Percentiles rank a stretch among this genome's conserved stretches.
Evolutionary conservation across 75 land plant genomes (phyloP).

Genomic region (Pinus taeda): DNA sequence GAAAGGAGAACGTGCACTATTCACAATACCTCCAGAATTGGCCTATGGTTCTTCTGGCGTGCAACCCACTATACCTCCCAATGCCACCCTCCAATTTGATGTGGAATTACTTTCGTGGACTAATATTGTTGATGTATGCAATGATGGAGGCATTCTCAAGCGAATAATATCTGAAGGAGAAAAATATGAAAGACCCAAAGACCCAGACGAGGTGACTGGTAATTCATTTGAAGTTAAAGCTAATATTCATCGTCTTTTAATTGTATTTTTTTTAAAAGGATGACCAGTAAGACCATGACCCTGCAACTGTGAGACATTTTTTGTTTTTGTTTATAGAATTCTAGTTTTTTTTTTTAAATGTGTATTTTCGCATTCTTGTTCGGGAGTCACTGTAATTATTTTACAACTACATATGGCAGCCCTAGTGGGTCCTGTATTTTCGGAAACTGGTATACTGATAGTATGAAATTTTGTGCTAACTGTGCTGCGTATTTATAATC

Average conservation of each 20-base stretch:
- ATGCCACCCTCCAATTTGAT: slow-evolving; percentile 74
- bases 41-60: slow-evolving; percentile 31
- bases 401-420: background rate
- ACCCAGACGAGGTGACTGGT: slow-evolving; percentile 51
- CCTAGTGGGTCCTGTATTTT: background rate
- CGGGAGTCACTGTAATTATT: background rate
- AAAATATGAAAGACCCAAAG: slow-evolving; percentile 35
- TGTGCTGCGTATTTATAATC: slow-evolving; percentile 1
- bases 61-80: slow-evolving; percentile 67
- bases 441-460: no score
- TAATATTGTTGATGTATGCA: slow-evolving; percentile 48
- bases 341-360: no score
- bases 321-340: no score
- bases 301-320: no score
- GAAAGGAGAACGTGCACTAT: slow-evolving; percentile 46
- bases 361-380: background rate
- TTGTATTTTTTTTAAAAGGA: no score
- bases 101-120: slow-evolving; percentile 80
- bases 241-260: background rate
- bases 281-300: no score
- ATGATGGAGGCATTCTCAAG: slow-evolving; percentile 55
- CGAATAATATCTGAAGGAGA: slow-evolving; percentile 33
- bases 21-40: slow-evolving; percentile 44
- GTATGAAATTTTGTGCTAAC: background rate
- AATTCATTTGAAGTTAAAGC: background rate